Base-by-base conservation (phyloP, 352 stramenopile genomes). In the Globisporangium heterothallicum region DNA sequence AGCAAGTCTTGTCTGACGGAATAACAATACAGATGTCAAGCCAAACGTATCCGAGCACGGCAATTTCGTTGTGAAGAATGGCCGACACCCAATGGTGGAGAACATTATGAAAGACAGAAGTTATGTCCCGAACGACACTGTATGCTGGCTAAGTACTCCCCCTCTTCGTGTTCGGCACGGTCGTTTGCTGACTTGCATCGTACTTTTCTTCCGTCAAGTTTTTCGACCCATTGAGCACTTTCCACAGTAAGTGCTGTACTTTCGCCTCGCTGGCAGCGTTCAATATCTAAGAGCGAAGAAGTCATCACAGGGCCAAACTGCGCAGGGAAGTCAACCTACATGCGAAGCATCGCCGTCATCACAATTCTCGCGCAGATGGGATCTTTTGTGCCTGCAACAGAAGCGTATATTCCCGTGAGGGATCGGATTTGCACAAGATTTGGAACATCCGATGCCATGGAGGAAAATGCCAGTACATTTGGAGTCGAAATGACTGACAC, bases 401-500 rank as follows among this genome's bases (percentile, higher is more conserved):
- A 85, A 29, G 90, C 87, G 10, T 63, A 61, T 19, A 86, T 97
- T 58, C 84, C 88, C 10, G 64, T 97, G 53, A 67, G 85, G 27
- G 81, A 96, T 58, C 72, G 88, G 2, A 89, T 97, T n/a, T 86
- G 94, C 42, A 96, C 91, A 12, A 72, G 90, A 43, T 94, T 97
- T 38, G 88, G 87, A 9, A 97, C 88, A 6, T 90, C 84, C 3
- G 91, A 97, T 45, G 87, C 96, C 50, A 95, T 97, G 78, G 90
- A 97, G 68, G 86, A 95, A 59, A 97, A 97, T 57, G 66, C 90
- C 16, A 96, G 86, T 47, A 95, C 88, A 4, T 97, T 97, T 58
- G 74, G 72, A 10, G 76, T 96, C 24, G 91, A 97, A 51, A 97
- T 97, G 91, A 84, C 77, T 0, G 88, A 97, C 51, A 87, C 74